Conservation (phyloP, 306 rosid genomes). For the Lablab purpureus region DNA sequence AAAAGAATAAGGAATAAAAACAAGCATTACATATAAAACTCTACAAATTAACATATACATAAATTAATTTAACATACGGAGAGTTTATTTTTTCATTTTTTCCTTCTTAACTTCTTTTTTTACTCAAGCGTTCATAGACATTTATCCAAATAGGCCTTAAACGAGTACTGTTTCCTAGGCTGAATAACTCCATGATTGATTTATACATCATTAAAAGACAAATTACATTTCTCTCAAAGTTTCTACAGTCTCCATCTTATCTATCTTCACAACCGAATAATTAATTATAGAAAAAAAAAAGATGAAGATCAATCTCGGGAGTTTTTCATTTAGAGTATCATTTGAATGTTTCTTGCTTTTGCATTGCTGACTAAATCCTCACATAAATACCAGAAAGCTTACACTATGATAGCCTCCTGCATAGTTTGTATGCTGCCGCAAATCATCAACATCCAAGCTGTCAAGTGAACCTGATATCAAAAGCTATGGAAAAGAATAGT, state of each 20-base stretch:
- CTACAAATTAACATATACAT: too few relatives aligned
- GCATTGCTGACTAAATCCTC: neutral
- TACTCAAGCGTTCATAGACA: too few relatives aligned
- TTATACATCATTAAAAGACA: neutral
- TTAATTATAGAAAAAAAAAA: neutral
- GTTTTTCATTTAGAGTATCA: neutral
- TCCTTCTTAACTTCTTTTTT: too few relatives aligned
- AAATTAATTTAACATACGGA: too few relatives aligned
- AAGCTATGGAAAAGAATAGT: slow-evolving; percentile 66
- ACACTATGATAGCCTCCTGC: slow-evolving; percentile 91
- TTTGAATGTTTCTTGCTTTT: neutral
- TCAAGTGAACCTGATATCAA: slow-evolving; percentile 97
- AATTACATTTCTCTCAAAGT: neutral
- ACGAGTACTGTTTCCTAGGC: neutral
- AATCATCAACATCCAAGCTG: slow-evolving; percentile 95
- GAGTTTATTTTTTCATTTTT: too few relatives aligned
- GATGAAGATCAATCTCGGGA: neutral
- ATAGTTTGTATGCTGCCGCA: slow-evolving; percentile 80
- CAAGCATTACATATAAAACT: too few relatives aligned
- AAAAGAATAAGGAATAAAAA: too few relatives aligned
- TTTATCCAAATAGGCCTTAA: too few relatives aligned
- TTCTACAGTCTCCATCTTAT: neutral
- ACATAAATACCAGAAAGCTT: slow-evolving; percentile 47
- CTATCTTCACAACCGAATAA: neutral
- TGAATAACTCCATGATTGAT: neutral